These are phyloP conservation scores for Lavandula angustifolia DNA, from an alignment of 257 asterid species.

Conservation along the genomic window DNA sequence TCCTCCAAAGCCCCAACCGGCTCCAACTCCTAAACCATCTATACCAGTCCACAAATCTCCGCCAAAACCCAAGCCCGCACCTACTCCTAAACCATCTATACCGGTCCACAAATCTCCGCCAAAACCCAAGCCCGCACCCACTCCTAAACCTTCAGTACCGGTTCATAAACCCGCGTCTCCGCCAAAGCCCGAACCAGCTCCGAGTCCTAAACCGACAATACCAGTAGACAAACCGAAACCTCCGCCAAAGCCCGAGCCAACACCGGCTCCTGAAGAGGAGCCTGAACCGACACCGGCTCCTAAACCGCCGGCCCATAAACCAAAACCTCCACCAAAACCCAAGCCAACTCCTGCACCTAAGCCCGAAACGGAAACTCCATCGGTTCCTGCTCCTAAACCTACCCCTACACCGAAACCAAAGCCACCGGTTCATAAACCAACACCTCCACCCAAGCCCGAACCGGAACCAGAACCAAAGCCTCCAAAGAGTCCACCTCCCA, in stretches of 20 bases:
- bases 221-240: neutral
- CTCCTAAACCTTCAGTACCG: neutral
- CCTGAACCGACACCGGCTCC: conserved; percentile 12
- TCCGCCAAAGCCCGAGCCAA: conserved; percentile 8
- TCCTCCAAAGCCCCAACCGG: neutral
- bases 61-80: neutral
- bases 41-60: neutral
- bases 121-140: neutral
- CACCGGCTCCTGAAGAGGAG: neutral
- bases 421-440: neutral
- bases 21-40: neutral
- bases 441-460: conserved; percentile 9
- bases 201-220: neutral
- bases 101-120: neutral
- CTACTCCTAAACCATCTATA: neutral
- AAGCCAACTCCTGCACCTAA: neutral
- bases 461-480: conserved; percentile 16
- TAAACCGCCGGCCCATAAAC: neutral
- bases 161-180: neutral
- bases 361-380: neutral
- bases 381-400: neutral
- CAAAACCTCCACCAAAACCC: neutral
- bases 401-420: conserved; percentile 11
- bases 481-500: neutral
- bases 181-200: conserved; percentile 3